Evolutionary conservation across 2,329 filamentous ascomycete genomes (phyloP).

Genomic region (Dothiorella sarmentorum): DNA sequence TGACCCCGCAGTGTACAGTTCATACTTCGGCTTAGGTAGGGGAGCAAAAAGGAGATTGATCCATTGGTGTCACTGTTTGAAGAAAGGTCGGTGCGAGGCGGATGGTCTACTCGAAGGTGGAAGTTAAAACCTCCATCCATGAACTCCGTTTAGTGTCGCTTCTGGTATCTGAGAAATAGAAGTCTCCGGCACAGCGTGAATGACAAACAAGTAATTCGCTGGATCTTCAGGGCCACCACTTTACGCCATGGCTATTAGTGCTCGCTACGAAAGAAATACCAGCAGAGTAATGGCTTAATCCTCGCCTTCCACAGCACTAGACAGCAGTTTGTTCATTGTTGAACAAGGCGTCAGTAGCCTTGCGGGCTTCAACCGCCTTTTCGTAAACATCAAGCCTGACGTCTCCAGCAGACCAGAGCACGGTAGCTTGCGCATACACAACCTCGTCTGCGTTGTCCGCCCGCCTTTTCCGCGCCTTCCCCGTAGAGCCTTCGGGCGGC

Average conservation of each 20-base stretch:
- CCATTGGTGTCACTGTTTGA: too few species aligned
- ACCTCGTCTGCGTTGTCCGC: constrained; percentile 11
- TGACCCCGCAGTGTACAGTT: background rate
- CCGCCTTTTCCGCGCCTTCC: constrained; percentile 22
- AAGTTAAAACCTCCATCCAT: too few species aligned
- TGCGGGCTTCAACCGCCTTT: constrained; percentile 38
- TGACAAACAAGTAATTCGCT: too few species aligned
- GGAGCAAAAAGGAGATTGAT: constrained; percentile 2
- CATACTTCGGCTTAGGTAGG: background rate
- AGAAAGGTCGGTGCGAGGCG: too few species aligned
- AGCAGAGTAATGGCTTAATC: too few species aligned
- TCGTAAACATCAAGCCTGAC: constrained; percentile 72
- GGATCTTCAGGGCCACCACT: too few species aligned
- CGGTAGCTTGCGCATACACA: constrained; percentile 65
- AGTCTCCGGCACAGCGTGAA: too few species aligned
- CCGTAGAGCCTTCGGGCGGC: background rate
- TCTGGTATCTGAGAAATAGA: too few species aligned
- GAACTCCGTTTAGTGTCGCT: too few species aligned
- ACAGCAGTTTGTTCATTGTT: background rate
- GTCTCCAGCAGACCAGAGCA: constrained; percentile 73
- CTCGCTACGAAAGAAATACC: too few species aligned
- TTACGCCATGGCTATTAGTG: background rate
- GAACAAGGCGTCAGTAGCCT: background rate
- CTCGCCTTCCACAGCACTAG: too few species aligned
- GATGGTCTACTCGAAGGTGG: too few species aligned